Percentiles rank a stretch among this genome's conserved stretches.
Conservation (phyloP, 176 grass and related monocot species). For the Bolboschoenus planiculmis region DNA sequence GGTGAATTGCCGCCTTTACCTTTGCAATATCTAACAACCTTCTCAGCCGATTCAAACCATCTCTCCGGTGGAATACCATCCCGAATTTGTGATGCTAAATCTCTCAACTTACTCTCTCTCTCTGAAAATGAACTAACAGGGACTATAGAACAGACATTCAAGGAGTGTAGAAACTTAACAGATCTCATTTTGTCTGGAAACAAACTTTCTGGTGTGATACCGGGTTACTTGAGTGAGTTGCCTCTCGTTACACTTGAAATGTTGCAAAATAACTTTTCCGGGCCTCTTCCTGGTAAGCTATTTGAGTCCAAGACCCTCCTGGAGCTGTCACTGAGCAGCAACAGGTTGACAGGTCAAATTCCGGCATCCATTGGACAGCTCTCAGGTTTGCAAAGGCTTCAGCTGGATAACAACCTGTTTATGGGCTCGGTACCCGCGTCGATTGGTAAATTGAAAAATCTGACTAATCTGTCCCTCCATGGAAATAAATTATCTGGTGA, state of each 20-base stretch:
- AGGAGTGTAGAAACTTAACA: conserved; percentile 60
- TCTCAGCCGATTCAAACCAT: conserved; percentile 74
- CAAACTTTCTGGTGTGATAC: conserved; percentile 78
- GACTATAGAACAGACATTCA: conserved; percentile 53
- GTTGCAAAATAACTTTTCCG: conserved; percentile 72
- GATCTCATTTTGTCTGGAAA: conserved; percentile 71
- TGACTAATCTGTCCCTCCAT: conserved; percentile 73
- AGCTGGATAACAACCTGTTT: conserved; percentile 70
- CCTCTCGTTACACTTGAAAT: conserved; percentile 72
- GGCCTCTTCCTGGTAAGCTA: conserved; percentile 49
- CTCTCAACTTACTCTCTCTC: conserved; percentile 44
- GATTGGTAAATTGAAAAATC: conserved; percentile 58
- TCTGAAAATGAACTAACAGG: conserved; percentile 68
- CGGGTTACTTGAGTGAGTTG: conserved; percentile 58
- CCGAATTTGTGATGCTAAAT: conserved; percentile 55
- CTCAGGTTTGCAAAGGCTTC: conserved; percentile 56
- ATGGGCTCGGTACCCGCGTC: conserved; percentile 60
- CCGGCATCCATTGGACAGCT: conserved; percentile 54
- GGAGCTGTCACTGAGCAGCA: conserved; percentile 65
- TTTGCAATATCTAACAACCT: conserved; percentile 47
- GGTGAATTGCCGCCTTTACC: conserved; percentile 58
- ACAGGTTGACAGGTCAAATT: conserved; percentile 58
- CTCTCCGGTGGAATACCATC: conserved; percentile 64
- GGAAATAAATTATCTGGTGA: conserved; percentile 72
- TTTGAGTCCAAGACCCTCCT: conserved; percentile 66